phyloP scores from a whole-genome alignment of 2,329 filamentous ascomycete genomes.

The Microdochium trichocladiopsis region DNA sequence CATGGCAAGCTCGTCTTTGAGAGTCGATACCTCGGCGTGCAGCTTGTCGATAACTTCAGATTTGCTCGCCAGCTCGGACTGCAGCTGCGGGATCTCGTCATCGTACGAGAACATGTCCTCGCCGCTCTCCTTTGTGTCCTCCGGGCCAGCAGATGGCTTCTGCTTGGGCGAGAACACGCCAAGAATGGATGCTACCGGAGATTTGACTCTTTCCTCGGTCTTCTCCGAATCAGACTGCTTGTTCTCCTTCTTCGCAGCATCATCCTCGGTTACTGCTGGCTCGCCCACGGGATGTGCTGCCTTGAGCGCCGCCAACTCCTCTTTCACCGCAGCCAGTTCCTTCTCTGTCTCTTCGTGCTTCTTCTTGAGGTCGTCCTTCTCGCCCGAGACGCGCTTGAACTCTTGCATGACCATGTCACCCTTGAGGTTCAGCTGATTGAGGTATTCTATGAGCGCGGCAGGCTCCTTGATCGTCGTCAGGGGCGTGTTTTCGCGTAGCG shows the following conservation, averaged over 20 bases:
- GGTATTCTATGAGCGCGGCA: slow-evolving; percentile 76
- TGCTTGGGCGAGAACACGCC: slow-evolving; percentile 42
- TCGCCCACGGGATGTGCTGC: slow-evolving; percentile 17
- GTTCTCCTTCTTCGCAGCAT: slow-evolving; percentile 7
- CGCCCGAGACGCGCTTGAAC: slow-evolving; percentile 75
- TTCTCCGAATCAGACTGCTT: slow-evolving; percentile 21
- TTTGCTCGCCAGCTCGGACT: slow-evolving; percentile 65
- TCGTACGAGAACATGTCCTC: slow-evolving; percentile 93
- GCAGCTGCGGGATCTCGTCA: slow-evolving; percentile 75
- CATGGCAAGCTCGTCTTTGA: slow-evolving; percentile 65
- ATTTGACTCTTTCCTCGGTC: slow-evolving; percentile 27
- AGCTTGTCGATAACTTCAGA: slow-evolving; percentile 65
- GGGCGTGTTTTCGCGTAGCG: slow-evolving; percentile 86
- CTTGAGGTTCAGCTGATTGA: slow-evolving; percentile 79
- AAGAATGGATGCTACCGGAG: slow-evolving; percentile 39
- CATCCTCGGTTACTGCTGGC: slow-evolving; percentile 4
- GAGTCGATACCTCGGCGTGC: slow-evolving; percentile 56
- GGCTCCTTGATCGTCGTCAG: slow-evolving; percentile 84
- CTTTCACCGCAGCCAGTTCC: slow-evolving; percentile 51
- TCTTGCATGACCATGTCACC: slow-evolving; percentile 93
- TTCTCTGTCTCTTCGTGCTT: slow-evolving; percentile 65
- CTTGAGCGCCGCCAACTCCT: slow-evolving; percentile 51
- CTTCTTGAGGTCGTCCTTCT: slow-evolving; percentile 74
- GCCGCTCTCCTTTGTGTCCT: slow-evolving; percentile 25
- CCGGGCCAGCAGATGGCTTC: slow-evolving; percentile 24